phyloP scores from a whole-genome alignment of 352 stramenopile species.

The Paralagenidium karlingii region DNA sequence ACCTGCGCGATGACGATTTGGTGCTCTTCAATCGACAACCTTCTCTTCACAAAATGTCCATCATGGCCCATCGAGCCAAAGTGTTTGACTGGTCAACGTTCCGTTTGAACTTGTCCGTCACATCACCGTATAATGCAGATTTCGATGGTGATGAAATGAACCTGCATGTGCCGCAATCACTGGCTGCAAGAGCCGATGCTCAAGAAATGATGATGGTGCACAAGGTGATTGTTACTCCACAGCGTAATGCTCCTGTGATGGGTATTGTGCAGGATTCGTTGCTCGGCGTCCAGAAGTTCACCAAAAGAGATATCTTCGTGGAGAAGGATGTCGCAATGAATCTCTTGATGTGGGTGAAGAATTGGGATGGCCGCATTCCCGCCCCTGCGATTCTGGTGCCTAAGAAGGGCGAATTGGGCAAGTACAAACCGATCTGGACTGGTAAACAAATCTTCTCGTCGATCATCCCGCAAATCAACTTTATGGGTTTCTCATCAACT shows the following conservation, averaged over 20 bases:
- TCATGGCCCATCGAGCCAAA: slow-evolving; percentile 99
- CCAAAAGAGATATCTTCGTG: slow-evolving; percentile 96
- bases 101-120: slow-evolving; percentile 97
- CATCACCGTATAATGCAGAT: slow-evolving; percentile 99
- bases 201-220: slow-evolving; percentile 98
- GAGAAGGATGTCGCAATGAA: slow-evolving; percentile 97
- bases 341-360: slow-evolving; percentile 95
- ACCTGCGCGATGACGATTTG: slow-evolving; percentile 97
- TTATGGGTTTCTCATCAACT: slow-evolving; percentile 89
- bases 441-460: slow-evolving; percentile 98
- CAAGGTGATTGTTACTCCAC: slow-evolving; percentile 96
- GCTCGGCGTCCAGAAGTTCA: slow-evolving; percentile 96
- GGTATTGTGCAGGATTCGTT: slow-evolving; percentile 98
- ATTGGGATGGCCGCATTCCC: slow-evolving; percentile 96
- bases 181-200: slow-evolving; percentile 93
- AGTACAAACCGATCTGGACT: slow-evolving; percentile 91
- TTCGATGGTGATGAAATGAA: slow-evolving; percentile 99
- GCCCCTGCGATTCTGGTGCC: slow-evolving; percentile 95
- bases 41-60: slow-evolving; percentile 99
- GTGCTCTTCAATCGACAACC: slow-evolving; percentile 99
- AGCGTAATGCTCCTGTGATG: slow-evolving; percentile 99
- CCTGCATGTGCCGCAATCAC: slow-evolving; percentile 95
- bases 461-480: slow-evolving; percentile 96
- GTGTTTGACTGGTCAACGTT: slow-evolving; percentile 99
- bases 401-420: slow-evolving; percentile 73